phyloP scores from a whole-genome alignment of 495 filamentous ascomycete species.

The Neurospora hispaniola region DNA sequence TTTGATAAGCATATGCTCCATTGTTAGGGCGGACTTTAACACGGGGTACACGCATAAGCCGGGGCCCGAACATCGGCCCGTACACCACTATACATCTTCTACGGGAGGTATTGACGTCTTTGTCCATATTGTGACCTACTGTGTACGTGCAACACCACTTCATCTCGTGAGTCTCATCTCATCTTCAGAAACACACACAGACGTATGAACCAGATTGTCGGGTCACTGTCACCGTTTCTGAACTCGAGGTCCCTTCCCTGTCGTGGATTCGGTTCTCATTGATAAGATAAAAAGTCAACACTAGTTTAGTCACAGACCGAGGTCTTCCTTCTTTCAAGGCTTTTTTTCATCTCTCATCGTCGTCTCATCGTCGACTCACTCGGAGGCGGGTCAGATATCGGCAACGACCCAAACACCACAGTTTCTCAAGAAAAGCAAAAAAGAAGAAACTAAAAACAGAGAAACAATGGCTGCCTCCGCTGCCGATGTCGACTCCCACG shows the following conservation, averaged over 20 bases:
- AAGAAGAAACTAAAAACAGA: neutral
- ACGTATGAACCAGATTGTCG: neutral
- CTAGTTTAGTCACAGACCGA: neutral
- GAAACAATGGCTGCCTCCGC: constrained; percentile 31
- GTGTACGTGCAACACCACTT: neutral
- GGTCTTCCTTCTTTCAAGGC: neutral
- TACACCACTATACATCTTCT: neutral
- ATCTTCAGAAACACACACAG: neutral
- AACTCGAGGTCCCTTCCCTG: neutral
- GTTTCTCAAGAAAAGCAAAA: neutral
- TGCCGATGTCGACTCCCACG: constrained; percentile 26
- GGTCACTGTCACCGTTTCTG: neutral
- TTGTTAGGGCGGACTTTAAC: neutral
- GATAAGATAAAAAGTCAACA: neutral
- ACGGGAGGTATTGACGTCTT: neutral
- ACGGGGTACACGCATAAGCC: neutral
- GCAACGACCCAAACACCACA: neutral
- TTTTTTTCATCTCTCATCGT: neutral
- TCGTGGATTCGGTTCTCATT: neutral
- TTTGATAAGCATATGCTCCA: neutral
- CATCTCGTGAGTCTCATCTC: neutral
- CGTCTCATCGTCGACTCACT: neutral
- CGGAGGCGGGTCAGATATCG: neutral
- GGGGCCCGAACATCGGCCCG: neutral
- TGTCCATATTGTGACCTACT: neutral